Evolutionary conservation across 768 basidiomycete genomes (phyloP).

Genomic region (Cytidiella melzeri): DNA sequence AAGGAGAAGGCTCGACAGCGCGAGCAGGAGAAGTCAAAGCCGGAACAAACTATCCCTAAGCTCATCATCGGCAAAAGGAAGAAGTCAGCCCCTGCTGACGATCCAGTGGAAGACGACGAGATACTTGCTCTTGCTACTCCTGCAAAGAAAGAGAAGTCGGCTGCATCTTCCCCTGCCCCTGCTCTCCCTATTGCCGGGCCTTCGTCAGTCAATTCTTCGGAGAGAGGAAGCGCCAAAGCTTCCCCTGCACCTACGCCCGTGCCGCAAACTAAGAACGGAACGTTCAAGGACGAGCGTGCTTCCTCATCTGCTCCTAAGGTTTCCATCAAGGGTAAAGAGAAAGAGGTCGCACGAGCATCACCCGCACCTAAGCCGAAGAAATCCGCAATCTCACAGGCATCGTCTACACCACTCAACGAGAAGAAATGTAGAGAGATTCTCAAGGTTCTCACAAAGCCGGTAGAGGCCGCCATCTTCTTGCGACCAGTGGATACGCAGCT

Average conservation of each 20-base stretch:
- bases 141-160: slow-evolving; percentile 44
- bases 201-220: slow-evolving; percentile 18
- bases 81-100: slow-evolving; percentile 32
- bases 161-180: slow-evolving; percentile 10
- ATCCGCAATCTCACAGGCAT: slow-evolving; percentile 20
- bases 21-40: slow-evolving; percentile 1
- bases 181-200: slow-evolving; percentile 10
- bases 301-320: slow-evolving; percentile 31
- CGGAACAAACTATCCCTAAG: slow-evolving; percentile 25
- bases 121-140: slow-evolving; percentile 58
- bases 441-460: slow-evolving; percentile 49
- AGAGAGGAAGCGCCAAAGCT: slow-evolving; percentile 32
- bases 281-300: neutral
- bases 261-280: slow-evolving; percentile 12
- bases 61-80: slow-evolving; percentile 49
- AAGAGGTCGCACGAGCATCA: slow-evolving; percentile 38
- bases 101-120: slow-evolving; percentile 55
- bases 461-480: slow-evolving; percentile 68
- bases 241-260: slow-evolving; percentile 15
- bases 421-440: slow-evolving; percentile 80
- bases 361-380: slow-evolving; percentile 36
- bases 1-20: slow-evolving; percentile 4
- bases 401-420: slow-evolving; percentile 56
- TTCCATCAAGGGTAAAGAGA: slow-evolving; percentile 60
- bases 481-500: slow-evolving; percentile 76